Conservation (phyloP, 2,329 filamentous ascomycete genomes). For the Aspergillus neoniger region DNA sequence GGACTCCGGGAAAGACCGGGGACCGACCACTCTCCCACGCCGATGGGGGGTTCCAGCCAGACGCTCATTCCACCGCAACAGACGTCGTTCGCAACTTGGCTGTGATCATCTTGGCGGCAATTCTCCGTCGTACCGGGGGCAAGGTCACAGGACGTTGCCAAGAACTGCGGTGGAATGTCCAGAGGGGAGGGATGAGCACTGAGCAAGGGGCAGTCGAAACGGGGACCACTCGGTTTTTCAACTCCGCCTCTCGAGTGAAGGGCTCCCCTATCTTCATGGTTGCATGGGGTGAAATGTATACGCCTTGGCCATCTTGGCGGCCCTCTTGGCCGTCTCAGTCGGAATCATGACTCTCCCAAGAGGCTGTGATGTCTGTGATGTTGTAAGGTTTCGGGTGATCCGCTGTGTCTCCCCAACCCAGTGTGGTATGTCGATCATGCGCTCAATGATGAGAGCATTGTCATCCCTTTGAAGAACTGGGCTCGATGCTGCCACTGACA, state of each 20-base stretch:
- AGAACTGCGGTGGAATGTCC: constrained; percentile 27
- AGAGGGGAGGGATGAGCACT: constrained; percentile 6
- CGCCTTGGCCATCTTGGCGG: constrained; percentile 26
- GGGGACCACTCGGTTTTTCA: constrained; percentile 7
- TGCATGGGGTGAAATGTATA: constrained; percentile 13
- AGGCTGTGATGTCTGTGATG: not conserved
- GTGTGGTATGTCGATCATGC: constrained; percentile 17
- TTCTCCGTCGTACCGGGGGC: constrained; percentile 17
- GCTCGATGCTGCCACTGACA: constrained; percentile 3
- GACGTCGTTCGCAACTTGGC: not conserved
- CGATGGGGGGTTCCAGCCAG: not conserved
- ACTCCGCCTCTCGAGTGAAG: not conserved
- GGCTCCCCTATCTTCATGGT: not conserved
- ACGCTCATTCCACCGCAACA: not conserved
- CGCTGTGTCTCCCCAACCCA: constrained; percentile 11
- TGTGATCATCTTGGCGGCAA: constrained; percentile 16
- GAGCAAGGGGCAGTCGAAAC: constrained; percentile 20
- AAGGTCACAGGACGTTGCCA: constrained; percentile 22
- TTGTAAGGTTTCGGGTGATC: constrained; percentile 10
- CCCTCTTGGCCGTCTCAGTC: constrained; percentile 23
- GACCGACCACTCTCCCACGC: not conserved
- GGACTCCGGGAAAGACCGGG: not conserved
- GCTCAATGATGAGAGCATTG: constrained; percentile 9
- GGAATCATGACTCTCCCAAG: not conserved
- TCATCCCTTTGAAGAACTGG: not conserved